phyloP scores from a whole-genome alignment of 2,329 filamentous ascomycete species.

The Hawksworthiomyces lignivorus region DNA sequence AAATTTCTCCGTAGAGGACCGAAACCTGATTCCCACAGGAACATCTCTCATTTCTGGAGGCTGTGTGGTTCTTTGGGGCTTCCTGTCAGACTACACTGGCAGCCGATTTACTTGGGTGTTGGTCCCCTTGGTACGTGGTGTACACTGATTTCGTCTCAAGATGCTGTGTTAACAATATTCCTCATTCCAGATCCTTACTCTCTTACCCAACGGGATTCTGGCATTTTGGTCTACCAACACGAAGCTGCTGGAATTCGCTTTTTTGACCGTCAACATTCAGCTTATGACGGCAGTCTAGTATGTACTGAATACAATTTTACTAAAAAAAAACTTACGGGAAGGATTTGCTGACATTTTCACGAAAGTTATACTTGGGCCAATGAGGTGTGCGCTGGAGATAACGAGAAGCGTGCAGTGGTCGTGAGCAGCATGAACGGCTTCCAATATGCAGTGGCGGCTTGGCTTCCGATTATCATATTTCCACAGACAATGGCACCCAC shows the following conservation, averaged over 20 bases:
- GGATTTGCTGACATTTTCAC: too few relatives aligned
- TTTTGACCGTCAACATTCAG: constrained; percentile 21
- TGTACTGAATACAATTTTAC: too few relatives aligned
- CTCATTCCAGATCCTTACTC: constrained; percentile 18
- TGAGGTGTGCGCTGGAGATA: constrained; percentile 15
- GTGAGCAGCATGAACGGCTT: constrained; percentile 18
- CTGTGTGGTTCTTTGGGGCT: constrained; percentile 14
- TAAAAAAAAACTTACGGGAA: too few relatives aligned
- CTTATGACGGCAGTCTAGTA: constrained; percentile 29
- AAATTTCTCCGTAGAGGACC: constrained; percentile 21
- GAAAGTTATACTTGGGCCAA: constrained; percentile 17
- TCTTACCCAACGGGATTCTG: constrained; percentile 25
- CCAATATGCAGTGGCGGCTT: constrained; percentile 18
- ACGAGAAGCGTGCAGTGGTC: constrained; percentile 19
- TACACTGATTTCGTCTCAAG: too few relatives aligned
- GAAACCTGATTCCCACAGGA: constrained; percentile 19
- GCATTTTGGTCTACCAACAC: constrained; percentile 20
- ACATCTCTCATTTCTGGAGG: constrained; percentile 17
- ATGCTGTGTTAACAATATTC: too few relatives aligned
- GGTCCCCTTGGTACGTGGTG: constrained; percentile 17
- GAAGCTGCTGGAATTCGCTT: constrained; percentile 22
- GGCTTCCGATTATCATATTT: constrained; percentile 18
- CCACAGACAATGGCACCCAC: constrained; percentile 9
- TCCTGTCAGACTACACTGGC: constrained; percentile 18
- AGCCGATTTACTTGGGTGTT: constrained; percentile 16